These are phyloP conservation scores for Ramularia collo-cygni DNA, from an alignment of 2,329 filamentous ascomycete genomes.

Conservation along the genomic window DNA sequence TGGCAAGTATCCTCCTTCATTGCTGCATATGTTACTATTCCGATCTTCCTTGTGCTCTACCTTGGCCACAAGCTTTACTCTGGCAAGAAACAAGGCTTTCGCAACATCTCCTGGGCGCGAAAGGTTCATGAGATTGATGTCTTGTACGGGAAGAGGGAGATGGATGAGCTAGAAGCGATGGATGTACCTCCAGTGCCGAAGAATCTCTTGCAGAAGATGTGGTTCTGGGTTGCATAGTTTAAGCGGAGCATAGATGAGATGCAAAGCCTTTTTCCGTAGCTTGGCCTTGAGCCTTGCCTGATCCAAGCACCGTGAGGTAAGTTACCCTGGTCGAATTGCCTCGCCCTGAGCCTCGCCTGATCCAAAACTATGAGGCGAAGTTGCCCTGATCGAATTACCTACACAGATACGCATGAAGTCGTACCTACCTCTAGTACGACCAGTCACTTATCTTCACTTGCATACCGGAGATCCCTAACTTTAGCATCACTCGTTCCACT, in stretches of 20 bases:
- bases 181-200: slow-evolving; percentile 36
- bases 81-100: slow-evolving; percentile 26
- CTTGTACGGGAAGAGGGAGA: slow-evolving; percentile 39
- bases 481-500: no score
- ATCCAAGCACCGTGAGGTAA: no score
- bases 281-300: no score
- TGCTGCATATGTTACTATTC: slow-evolving; percentile 48
- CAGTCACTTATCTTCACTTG: no score
- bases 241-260: slow-evolving; percentile 2
- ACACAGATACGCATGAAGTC: no score
- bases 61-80: slow-evolving; percentile 27
- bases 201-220: slow-evolving; percentile 38
- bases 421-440: no score
- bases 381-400: no score
- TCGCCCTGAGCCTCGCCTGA: no score
- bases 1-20: slow-evolving; percentile 46
- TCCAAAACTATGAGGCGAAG: no score
- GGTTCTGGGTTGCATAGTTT: slow-evolving; percentile 42
- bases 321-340: no score
- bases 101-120: slow-evolving; percentile 24
- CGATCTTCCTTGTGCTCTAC: slow-evolving; percentile 42
- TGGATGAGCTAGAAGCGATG: slow-evolving; percentile 38
- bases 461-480: no score
- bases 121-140: slow-evolving; percentile 38
- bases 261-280: no score